Conservation (phyloP, 805 yeast genomes). For the Debaryomyces castellii region DNA sequence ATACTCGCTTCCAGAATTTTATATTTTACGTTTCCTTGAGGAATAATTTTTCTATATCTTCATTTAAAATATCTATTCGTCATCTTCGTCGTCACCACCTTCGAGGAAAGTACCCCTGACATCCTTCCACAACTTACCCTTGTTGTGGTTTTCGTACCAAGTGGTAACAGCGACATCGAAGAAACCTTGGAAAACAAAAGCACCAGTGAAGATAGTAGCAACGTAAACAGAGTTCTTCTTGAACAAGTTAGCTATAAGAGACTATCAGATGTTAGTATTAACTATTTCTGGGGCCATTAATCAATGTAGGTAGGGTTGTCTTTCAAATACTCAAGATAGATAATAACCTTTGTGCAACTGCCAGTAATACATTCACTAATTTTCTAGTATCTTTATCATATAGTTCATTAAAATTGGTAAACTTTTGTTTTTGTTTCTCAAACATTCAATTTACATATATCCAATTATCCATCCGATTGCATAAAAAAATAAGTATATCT, state of each 20-base stretch:
- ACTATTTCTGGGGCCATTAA: background rate
- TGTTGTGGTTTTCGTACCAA: constrained; percentile 78
- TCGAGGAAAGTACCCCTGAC: constrained; percentile 58
- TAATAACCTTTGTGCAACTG: no score
- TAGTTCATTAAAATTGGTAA: no score
- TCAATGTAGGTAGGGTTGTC: background rate
- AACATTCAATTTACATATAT: no score
- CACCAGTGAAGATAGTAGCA: constrained; percentile 76
- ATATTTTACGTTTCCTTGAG: background rate
- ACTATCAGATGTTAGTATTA: constrained; percentile 4
- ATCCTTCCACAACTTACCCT: constrained; percentile 84
- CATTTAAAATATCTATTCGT: constrained; percentile 28
- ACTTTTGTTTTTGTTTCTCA: no score
- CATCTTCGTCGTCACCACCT: constrained; percentile 60
- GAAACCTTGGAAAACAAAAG: constrained; percentile 81
- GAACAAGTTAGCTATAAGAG: constrained; percentile 35
- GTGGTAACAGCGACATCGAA: constrained; percentile 66
- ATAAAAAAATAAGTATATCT: no score
- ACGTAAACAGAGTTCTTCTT: constrained; percentile 91
- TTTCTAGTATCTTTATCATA: no score
- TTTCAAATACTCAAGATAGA: background rate
- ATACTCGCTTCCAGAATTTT: background rate
- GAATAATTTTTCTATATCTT: background rate
- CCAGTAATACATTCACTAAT: no score
- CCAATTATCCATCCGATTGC: no score